Base-by-base conservation (phyloP, 805 yeast genomes). In the Debaryomyces tyrocola region DNA sequence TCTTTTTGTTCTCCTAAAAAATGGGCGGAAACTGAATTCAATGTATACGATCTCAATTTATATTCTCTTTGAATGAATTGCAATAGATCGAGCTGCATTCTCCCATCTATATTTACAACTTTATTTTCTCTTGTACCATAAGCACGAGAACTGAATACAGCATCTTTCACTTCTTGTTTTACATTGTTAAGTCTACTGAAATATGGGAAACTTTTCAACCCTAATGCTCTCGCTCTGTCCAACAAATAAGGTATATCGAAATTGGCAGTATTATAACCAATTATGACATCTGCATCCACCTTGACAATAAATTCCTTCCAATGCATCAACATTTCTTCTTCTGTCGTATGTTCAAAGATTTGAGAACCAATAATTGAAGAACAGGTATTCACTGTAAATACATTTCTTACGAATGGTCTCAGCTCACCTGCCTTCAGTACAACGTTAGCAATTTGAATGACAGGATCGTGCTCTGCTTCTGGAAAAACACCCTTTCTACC, bases 401-500 rank as follows among this genome's bases (percentile, higher is more conserved):
- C 98, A 58, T 90, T 92, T 58, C 98, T 79, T 4, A 94, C 85
- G 63, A 95, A 94, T 1, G 99, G 99, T 42, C 83, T 80, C n/a
- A 77, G 53, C 33, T 85, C 90, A 40, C 99, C 97, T 43, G 85
- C 84, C 43, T 81, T 74, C 57, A 89, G 85, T 2, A 92, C 96
- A 24, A 94, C 97, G 60, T 90, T 92, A 5, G 99, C 99, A 52
- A 94, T 95, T 67, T 95, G 99, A 60, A 94, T 94, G 8, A 94
- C 96, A 0, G 97, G 87, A 70, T 94, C 99, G 40, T 82, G 78
- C 50, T 87, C 87, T 1, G 99, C 85, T 60, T 94, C 99, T 1
- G 99, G 99, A 64, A 94, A 94, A 10, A 94, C 79, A 44, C 99
- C 99, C 53, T 89, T 87, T 67, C 99, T 82, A 38, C 99, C 99